Conservation (phyloP, 192 early-diverging fungal species). For the Umbelopsis ramanniana region DNA sequence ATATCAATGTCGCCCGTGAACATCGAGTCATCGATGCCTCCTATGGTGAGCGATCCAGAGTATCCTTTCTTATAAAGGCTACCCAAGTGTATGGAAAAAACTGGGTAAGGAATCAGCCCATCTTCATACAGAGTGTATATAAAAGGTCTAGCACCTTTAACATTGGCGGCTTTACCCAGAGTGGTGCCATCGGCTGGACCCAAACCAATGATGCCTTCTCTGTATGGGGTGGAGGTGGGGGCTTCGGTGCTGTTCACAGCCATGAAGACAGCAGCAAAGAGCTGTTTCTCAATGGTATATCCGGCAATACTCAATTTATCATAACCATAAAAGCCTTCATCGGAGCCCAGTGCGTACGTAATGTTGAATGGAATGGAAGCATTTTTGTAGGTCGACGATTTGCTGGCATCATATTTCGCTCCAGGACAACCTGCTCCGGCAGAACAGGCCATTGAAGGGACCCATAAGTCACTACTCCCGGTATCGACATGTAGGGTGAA, state of each 20-base stretch:
- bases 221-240: neutral
- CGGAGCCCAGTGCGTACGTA: constrained; percentile 28
- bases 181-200: neutral
- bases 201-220: neutral
- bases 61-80: neutral
- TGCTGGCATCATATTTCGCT: constrained; percentile 6
- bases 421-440: constrained; percentile 21
- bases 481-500: constrained; percentile 96
- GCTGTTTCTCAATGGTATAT: constrained; percentile 1
- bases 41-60: neutral
- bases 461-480: constrained; percentile 54
- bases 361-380: constrained; percentile 15
- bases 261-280: neutral
- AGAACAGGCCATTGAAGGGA: constrained; percentile 31
- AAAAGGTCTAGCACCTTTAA: neutral
- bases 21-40: neutral
- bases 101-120: neutral
- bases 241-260: neutral
- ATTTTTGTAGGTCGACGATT: constrained; percentile 27
- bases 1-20: neutral
- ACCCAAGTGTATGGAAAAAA: neutral
- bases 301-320: neutral
- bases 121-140: constrained; percentile 10
- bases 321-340: neutral
- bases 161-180: neutral